These are phyloP conservation scores for Coemansia aciculifera DNA, from an alignment of 192 early-diverging fungal species.

Conservation along the genomic window DNA sequence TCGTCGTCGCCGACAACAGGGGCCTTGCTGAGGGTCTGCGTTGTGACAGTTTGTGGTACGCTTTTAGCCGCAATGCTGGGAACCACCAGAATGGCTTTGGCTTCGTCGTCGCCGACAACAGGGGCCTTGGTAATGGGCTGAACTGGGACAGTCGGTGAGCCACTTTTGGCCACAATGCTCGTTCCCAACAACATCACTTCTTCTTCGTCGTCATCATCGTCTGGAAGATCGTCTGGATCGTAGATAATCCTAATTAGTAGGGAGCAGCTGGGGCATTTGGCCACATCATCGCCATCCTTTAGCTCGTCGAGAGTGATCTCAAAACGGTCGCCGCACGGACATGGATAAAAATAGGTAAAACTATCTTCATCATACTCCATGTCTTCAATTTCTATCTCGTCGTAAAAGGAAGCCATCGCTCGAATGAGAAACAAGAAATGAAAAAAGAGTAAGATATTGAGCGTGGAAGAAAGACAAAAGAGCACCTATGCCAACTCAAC, in stretches of 20 bases:
- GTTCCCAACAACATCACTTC: slow-evolving; percentile 25
- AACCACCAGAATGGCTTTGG: too few species aligned
- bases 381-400: slow-evolving; percentile 81
- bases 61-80: slow-evolving; percentile 9
- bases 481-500: not conserved
- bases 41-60: not conserved
- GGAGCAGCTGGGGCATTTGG: slow-evolving; percentile 90
- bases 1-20: not conserved
- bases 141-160: not conserved
- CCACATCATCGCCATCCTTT: slow-evolving; percentile 81
- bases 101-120: too few species aligned
- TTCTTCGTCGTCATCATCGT: slow-evolving; percentile 28
- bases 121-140: too few species aligned
- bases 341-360: slow-evolving; percentile 85
- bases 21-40: not conserved
- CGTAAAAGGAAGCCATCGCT: slow-evolving; percentile 57
- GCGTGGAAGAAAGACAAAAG: not conserved
- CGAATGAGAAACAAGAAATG: not conserved
- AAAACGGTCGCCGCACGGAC: slow-evolving; percentile 96
- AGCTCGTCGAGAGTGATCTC: slow-evolving; percentile 81
- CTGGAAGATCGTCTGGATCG: slow-evolving; percentile 62
- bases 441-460: not conserved
- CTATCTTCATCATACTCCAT: slow-evolving; percentile 89
- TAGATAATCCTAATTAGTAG: slow-evolving; percentile 89
- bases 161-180: slow-evolving; percentile 8